Percentiles rank a stretch among this genome's conserved stretches.
phyloP scores from a whole-genome alignment of 2,329 filamentous ascomycete genomes.

The Pezicula neosporulosa region DNA sequence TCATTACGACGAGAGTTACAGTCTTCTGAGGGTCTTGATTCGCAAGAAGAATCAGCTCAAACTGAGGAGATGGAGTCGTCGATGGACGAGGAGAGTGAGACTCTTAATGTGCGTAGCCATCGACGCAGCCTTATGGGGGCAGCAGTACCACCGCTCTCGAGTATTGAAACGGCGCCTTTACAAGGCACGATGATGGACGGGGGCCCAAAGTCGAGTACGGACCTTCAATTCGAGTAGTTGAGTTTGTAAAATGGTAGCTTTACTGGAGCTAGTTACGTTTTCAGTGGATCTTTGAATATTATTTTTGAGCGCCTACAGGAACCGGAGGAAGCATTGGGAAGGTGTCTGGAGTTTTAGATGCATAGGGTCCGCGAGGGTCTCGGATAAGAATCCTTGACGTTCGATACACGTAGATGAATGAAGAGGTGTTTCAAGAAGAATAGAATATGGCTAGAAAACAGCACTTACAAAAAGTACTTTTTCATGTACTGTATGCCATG shows the following conservation, averaged over 20 bases:
- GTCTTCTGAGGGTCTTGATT: slow-evolving; percentile 24
- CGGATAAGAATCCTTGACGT: too few relatives aligned
- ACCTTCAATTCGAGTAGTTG: slow-evolving; percentile 19
- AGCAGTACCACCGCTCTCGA: slow-evolving; percentile 32
- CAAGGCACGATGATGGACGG: slow-evolving; percentile 15
- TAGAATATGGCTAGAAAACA: too few relatives aligned
- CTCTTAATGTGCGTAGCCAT: slow-evolving; percentile 48
- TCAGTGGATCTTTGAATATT: slow-evolving; percentile 13
- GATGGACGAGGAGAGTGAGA: slow-evolving; percentile 51
- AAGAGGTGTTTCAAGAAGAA: neutral
- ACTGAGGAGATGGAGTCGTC: slow-evolving; percentile 26
- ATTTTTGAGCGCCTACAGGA: slow-evolving; percentile 15
- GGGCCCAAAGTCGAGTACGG: slow-evolving; percentile 8
- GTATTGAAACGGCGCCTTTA: slow-evolving; percentile 50
- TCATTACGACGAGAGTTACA: slow-evolving; percentile 40
- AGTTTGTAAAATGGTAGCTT: neutral
- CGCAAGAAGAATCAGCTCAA: slow-evolving; percentile 25
- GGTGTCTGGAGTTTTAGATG: slow-evolving; percentile 22
- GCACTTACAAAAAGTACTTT: neutral
- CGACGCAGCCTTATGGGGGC: slow-evolving; percentile 52
- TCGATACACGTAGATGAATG: slow-evolving; percentile 8
- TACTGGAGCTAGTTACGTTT: neutral
- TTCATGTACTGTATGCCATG: neutral
- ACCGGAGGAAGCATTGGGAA: slow-evolving; percentile 20
- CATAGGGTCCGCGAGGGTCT: slow-evolving; percentile 5